phyloP scores from a whole-genome alignment of 148 eudicot species.

The Rhododendron molle region DNA sequence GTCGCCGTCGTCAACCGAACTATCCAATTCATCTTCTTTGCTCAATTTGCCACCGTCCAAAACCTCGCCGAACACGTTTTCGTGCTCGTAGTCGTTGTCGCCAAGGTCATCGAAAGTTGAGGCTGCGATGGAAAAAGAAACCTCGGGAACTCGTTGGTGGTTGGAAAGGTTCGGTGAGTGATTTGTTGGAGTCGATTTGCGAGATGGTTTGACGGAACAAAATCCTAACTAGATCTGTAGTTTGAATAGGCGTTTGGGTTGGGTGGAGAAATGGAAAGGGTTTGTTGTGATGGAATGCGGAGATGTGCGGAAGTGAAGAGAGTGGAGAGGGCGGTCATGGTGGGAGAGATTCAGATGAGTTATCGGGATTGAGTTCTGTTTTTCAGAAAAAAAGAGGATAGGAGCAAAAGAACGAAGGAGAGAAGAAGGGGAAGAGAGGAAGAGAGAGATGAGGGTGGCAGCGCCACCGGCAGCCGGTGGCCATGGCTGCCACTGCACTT shows the following conservation, averaged over 20 bases:
- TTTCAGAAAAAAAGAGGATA: too few species aligned
- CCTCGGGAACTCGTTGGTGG: constrained; percentile 36
- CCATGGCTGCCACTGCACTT: too few species aligned
- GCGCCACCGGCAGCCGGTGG: too few species aligned
- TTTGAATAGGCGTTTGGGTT: background rate
- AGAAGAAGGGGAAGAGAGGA: too few species aligned
- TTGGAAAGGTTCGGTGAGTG: constrained; percentile 11
- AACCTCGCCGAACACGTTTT: constrained; percentile 23
- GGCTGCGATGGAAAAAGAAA: constrained; percentile 32
- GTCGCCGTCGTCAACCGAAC: background rate
- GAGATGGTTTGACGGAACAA: constrained; percentile 17
- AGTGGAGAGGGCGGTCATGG: too few species aligned
- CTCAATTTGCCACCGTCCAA: constrained; percentile 14
- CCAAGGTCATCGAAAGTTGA: constrained; percentile 40
- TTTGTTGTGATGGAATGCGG: background rate
- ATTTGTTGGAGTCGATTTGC: background rate
- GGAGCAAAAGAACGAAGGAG: too few species aligned
- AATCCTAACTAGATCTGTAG: constrained; percentile 30
- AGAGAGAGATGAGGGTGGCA: too few species aligned
- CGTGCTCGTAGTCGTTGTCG: constrained; percentile 36
- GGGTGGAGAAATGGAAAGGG: constrained; percentile 15
- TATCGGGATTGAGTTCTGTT: too few species aligned
- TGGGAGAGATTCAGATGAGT: too few species aligned
- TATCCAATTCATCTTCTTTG: constrained; percentile 29
- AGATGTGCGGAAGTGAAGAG: too few species aligned